Conservation (phyloP, 2,329 filamentous ascomycete species). For the Capronia epimyces region DNA sequence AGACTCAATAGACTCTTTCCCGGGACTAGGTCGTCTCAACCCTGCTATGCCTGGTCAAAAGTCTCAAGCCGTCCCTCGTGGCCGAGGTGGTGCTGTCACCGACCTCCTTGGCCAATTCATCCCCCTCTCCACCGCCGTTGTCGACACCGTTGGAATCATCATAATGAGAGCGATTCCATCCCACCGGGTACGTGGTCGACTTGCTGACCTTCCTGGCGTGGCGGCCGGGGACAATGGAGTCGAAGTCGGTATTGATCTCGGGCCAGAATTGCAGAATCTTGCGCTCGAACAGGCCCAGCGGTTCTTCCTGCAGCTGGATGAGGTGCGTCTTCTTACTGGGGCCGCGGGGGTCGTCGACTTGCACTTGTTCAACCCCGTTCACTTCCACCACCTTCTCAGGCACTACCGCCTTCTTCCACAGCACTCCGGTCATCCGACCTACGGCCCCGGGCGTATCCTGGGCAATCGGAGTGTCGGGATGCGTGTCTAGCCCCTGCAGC, state of each 20-base stretch:
- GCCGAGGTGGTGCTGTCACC: neutral
- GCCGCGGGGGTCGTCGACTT: too few species aligned
- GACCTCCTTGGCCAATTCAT: too few species aligned
- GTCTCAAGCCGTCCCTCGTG: slow-evolving; percentile 3
- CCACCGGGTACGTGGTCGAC: neutral
- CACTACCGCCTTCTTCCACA: slow-evolving; percentile 24
- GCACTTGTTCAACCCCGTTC: neutral
- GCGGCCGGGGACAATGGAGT: slow-evolving; percentile 8
- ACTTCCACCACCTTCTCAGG: slow-evolving; percentile 6
- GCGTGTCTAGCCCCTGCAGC: slow-evolving; percentile 15
- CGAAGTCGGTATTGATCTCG: slow-evolving; percentile 19
- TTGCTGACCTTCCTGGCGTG: neutral
- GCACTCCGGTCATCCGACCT: slow-evolving; percentile 25
- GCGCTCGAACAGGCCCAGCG: slow-evolving; percentile 24
- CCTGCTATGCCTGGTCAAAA: slow-evolving; percentile 12
- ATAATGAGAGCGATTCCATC: neutral
- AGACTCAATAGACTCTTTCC: too few species aligned
- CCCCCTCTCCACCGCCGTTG: neutral
- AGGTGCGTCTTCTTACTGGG: slow-evolving; percentile 9
- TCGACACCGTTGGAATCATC: neutral
- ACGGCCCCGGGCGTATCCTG: slow-evolving; percentile 21
- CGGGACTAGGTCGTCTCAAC: slow-evolving; percentile 8
- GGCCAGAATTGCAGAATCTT: slow-evolving; percentile 24
- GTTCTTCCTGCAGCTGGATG: slow-evolving; percentile 24
- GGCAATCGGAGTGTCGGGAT: slow-evolving; percentile 26